Percentiles rank a stretch among this genome's conserved stretches.
These are phyloP conservation scores for Pseudozyma sp. DNA, from an alignment of 1,284 basidiomycete species.

Conservation along the genomic window DNA sequence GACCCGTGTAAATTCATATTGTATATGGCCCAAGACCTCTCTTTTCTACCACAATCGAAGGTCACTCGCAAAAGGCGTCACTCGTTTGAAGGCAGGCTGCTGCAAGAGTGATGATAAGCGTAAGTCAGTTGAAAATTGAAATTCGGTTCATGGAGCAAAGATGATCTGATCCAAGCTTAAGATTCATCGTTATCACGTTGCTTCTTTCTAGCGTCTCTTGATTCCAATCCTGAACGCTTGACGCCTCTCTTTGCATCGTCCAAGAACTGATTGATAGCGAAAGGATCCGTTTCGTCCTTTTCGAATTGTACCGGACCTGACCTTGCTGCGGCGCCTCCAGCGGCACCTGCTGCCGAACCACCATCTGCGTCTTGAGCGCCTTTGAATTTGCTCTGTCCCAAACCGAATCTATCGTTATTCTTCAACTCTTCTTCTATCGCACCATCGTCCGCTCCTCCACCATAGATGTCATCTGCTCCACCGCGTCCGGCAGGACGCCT, in stretches of 20 bases:
- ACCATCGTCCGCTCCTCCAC: slow-evolving; percentile 92
- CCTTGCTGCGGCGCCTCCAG: neutral
- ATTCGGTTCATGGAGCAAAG: neutral
- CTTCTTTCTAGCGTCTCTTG: slow-evolving; percentile 18
- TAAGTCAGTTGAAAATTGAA: neutral
- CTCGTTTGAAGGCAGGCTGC: too few species aligned
- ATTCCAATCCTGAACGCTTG: slow-evolving; percentile 72
- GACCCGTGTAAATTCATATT: slow-evolving; percentile 15
- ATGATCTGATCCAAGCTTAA: neutral
- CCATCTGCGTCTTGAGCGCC: slow-evolving; percentile 78
- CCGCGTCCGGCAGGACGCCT: slow-evolving; percentile 81
- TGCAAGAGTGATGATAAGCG: neutral
- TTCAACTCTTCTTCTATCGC: slow-evolving; percentile 88
- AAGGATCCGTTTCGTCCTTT: slow-evolving; percentile 95
- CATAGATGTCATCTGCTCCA: slow-evolving; percentile 71
- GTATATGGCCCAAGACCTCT: neutral
- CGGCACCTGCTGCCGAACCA: slow-evolving; percentile 70
- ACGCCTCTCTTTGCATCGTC: slow-evolving; percentile 94
- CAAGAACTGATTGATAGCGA: slow-evolving; percentile 96
- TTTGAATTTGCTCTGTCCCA: slow-evolving; percentile 85
- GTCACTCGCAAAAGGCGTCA: too few species aligned
- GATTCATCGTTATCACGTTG: slow-evolving; percentile 10
- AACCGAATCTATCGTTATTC: slow-evolving; percentile 93
- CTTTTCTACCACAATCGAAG: too few species aligned
- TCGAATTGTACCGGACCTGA: slow-evolving; percentile 97